Base-by-base conservation (phyloP, 176 grass and related monocot genomes). In the Aegilops tauschii region DNA sequence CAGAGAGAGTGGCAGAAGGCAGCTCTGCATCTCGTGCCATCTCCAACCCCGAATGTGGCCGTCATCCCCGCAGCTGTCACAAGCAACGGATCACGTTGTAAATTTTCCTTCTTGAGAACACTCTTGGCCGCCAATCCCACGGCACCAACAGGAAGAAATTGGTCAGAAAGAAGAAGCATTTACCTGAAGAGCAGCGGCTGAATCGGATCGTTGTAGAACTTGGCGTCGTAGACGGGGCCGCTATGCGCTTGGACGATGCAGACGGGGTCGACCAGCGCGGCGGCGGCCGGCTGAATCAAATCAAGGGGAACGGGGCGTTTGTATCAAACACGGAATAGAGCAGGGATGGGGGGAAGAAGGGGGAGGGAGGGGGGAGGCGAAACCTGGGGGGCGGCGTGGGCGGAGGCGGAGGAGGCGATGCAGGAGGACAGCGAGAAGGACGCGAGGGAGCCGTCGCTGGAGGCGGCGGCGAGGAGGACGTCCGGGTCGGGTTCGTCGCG, bases 111-210 rank as follows among this genome's bases (percentile, higher is more conserved):
- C 21, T 20, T 67, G 40, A 11, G 44, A 82, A 52, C 21, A 13
- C 29, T 16, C 11, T 9, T 34, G 3, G 16, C 56, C 5, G 4
- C 9, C 20, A 74, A 84, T 74, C 42, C 14, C 45, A 50, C 37
- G 21, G 44, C 68, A 81, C 21, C 23, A 81, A 10, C 58, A 75
- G 2, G 6, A 5, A 61, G 18, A 8, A 36, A 69, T 50, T 31
- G 62, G 81, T 7, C 11, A 25, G 6, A 28, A 1, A 23, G 61
- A 80, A 64, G 39, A 54, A 86, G n/a, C 77, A 20, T 45, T 88
- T 63, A 98, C 96, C 96, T 98, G 65, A 98, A 86, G 73, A 95
- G 83, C 73, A 98, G 86, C 67, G 84, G 39, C 35, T 95, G 84
- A 28, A 82, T 75, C 21, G 64, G 84, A 65, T 91, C 90, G 4